These are phyloP conservation scores for Penicillium paxilli DNA, from an alignment of 495 filamentous ascomycete genomes.

Conservation along the genomic window DNA sequence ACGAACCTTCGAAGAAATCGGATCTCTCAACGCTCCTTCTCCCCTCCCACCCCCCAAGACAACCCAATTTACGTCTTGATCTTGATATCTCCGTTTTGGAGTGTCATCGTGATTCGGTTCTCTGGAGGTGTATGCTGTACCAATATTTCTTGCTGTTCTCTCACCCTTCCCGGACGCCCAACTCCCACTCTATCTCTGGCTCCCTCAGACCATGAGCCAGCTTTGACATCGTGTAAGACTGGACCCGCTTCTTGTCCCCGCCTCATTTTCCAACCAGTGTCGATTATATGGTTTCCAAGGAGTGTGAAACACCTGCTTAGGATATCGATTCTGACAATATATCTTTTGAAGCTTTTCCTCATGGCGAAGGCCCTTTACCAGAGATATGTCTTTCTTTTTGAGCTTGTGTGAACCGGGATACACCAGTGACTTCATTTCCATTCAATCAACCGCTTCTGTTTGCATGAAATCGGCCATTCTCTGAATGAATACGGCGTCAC, in stretches of 20 bases:
- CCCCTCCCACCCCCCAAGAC: too few species aligned
- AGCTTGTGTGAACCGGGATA: conserved; percentile 50
- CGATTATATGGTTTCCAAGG: neutral
- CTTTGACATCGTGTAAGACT: conserved; percentile 33
- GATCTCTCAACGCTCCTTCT: conserved; percentile 23
- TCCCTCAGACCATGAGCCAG: conserved; percentile 27
- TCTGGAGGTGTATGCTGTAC: neutral
- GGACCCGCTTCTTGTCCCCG: conserved; percentile 4
- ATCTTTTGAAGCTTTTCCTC: conserved; percentile 33
- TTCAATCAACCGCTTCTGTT: conserved; percentile 32
- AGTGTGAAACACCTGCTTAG: neutral
- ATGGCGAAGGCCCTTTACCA: conserved; percentile 54
- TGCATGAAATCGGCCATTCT: conserved; percentile 19
- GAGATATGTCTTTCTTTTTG: conserved; percentile 54
- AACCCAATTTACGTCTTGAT: neutral
- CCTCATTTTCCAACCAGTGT: neutral
- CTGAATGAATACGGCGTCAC: conserved; percentile 23
- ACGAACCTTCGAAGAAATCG: conserved; percentile 26
- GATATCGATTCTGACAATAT: conserved; percentile 3
- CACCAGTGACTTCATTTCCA: conserved; percentile 40
- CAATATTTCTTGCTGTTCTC: neutral
- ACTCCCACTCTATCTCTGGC: conserved; percentile 11
- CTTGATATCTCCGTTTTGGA: neutral
- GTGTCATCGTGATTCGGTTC: neutral
- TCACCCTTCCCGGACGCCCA: neutral